Evolutionary conservation across 352 stramenopile genomes (phyloP), one percentile per base, ranked within the genome.

Genomic region (Thraustotheca clavata): DNA sequence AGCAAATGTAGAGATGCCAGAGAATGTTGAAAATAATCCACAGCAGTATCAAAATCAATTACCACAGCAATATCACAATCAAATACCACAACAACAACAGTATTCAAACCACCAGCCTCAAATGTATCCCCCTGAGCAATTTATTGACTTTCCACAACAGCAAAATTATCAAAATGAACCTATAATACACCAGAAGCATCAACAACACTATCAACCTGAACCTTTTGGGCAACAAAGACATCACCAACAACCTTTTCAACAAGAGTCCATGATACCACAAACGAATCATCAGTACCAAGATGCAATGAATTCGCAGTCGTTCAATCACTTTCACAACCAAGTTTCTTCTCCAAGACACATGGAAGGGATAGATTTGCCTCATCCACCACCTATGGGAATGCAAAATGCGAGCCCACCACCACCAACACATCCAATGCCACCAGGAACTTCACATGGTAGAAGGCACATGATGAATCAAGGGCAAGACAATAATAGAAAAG

Each of bases 331-430:
- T n/a, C n/a, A n/a, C n/a, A n/a, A n/a, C n/a, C n/a, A n/a, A n/a
- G n/a, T n/a, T n/a, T n/a, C n/a, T n/a, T n/a, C n/a, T n/a, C n/a
- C n/a, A n/a, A n/a, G n/a, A n/a, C n/a, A n/a, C n/a, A n/a, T n/a
- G n/a, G n/a, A 31, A 52, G 2, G 9, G 9, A 52, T 24, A 11
- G 9, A 24, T 35, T 7, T 52, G 43, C 43, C 43, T 24, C 43
- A 52, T 11, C 43, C 43, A 31, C 43, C 43, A 11, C 43, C 43
- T 22, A 49, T 54, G 57, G 29, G 14, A 20, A 20, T 12, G 22
- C 20, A 24, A 16, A 65, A 31, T 22, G 32, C 57, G 22, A 65
- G 57, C 47, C 57, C 57, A 8, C 57, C 57, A 33, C 57, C 57
- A 39, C 57, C 57, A 8, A 47, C 57, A 4, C 41, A 50, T 65